These are phyloP conservation scores for Talaromyces ruber DNA, from an alignment of 495 filamentous ascomycete genomes.

Conservation along the genomic window DNA sequence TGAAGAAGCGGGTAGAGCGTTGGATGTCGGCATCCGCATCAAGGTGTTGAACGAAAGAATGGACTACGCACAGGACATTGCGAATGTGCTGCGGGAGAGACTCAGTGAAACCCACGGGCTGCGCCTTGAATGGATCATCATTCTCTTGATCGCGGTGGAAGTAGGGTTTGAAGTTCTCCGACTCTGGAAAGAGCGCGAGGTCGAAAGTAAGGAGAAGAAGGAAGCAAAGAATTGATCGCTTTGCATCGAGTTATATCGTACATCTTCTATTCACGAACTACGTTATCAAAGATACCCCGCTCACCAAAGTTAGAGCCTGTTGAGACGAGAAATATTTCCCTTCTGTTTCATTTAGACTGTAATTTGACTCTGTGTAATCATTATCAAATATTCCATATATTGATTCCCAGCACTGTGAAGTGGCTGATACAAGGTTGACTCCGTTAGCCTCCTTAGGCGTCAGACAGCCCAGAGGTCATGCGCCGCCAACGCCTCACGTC, in stretches of 20 bases:
- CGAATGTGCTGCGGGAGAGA: conserved; percentile 76
- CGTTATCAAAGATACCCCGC: conserved; percentile 11
- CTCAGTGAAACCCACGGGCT: conserved; percentile 84
- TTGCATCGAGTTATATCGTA: conserved; percentile 4
- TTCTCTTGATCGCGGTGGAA: conserved; percentile 85
- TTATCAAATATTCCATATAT: background rate
- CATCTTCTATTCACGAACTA: conserved; percentile 2
- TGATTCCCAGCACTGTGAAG: background rate
- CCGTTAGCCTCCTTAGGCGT: background rate
- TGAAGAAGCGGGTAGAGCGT: conserved; percentile 78
- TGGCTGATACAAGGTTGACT: background rate
- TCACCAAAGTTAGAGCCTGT: background rate
- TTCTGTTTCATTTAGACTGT: background rate
- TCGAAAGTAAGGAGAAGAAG: conserved; percentile 36
- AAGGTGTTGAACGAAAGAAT: conserved; percentile 91
- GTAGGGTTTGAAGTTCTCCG: conserved; percentile 62
- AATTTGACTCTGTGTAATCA: background rate
- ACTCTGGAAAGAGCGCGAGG: conserved; percentile 48
- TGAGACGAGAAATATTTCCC: background rate
- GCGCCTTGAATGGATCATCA: conserved; percentile 94
- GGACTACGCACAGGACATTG: conserved; percentile 95
- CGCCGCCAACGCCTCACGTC: background rate
- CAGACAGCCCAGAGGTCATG: background rate
- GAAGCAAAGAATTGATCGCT: conserved; percentile 4
- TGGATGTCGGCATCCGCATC: conserved; percentile 91